Conservation (phyloP, 306 rosid species). For the Inga oerstediana region DNA sequence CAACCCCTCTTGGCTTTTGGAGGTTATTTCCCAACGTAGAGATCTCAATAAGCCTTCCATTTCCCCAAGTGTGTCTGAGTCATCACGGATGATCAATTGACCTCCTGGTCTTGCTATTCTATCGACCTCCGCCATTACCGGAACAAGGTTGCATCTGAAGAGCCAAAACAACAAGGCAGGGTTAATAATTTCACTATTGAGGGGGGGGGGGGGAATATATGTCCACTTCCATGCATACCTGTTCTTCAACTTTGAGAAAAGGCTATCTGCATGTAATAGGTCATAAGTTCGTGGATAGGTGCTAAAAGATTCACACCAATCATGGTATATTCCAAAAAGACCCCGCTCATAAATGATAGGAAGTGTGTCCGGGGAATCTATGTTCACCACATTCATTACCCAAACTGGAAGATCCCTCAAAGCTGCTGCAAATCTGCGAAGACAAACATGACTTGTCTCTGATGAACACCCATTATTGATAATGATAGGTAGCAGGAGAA, state of each 20-base stretch:
- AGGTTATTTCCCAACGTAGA: conserved; percentile 83
- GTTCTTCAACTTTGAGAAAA: conserved; percentile 74
- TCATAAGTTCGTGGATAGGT: conserved; percentile 90
- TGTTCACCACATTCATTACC: conserved; percentile 87
- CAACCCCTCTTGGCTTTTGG: conserved; percentile 72
- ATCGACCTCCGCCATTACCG: conserved; percentile 86
- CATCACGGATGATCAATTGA: conserved; percentile 73
- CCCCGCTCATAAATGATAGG: conserved; percentile 91
- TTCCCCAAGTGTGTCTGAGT: conserved; percentile 62
- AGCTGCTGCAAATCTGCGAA: conserved; percentile 85
- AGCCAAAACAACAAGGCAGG: conserved; percentile 30
- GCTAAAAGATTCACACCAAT: conserved; percentile 96
- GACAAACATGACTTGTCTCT: neutral
- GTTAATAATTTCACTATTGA: conserved; percentile 5
- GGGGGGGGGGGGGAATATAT: conserved; percentile 14
- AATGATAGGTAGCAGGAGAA: neutral
- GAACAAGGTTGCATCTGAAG: conserved; percentile 73
- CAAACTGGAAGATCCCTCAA: conserved; percentile 75
- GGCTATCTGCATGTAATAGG: conserved; percentile 86
- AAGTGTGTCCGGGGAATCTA: conserved; percentile 85
- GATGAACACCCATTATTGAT: neutral
- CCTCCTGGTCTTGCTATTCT: conserved; percentile 88
- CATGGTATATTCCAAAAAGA: conserved; percentile 93
- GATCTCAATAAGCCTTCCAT: conserved; percentile 77
- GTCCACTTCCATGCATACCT: conserved; percentile 51